These are phyloP conservation scores for Erythrobasidium hasegawianum DNA, from an alignment of 1,284 basidiomycete genomes.

Conservation along the genomic window DNA sequence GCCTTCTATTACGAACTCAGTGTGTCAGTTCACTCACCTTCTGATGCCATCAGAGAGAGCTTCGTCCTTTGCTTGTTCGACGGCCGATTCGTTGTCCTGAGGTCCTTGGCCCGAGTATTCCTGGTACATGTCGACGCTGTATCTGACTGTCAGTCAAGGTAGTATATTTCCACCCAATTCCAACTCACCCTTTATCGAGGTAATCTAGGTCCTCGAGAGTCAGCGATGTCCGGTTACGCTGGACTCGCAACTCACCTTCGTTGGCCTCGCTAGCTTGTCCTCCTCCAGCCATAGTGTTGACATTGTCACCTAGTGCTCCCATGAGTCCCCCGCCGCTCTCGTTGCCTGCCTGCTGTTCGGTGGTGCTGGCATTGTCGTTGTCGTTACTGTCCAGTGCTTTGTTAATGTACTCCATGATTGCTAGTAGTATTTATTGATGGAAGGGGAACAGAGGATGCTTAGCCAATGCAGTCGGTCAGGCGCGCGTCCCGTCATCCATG, in stretches of 20 bases:
- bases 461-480: too few species aligned
- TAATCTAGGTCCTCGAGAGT: neutral
- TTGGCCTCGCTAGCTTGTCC: conserved; percentile 38
- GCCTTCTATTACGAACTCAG: neutral
- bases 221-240: neutral
- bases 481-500: too few species aligned
- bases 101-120: conserved; percentile 33
- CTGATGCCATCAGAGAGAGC: conserved; percentile 39
- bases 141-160: neutral
- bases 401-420: conserved; percentile 17
- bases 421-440: too few species aligned
- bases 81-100: conserved; percentile 39
- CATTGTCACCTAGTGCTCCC: conserved; percentile 15
- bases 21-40: conserved; percentile 12
- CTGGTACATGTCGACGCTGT: conserved; percentile 36
- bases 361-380: neutral
- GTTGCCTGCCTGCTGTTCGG: neutral
- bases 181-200: conserved; percentile 32
- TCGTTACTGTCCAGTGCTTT: conserved; percentile 8
- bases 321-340: conserved; percentile 7
- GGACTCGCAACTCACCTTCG: conserved; percentile 34
- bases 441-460: too few species aligned
- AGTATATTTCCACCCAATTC: neutral
- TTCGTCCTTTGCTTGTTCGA: conserved; percentile 40
- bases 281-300: conserved; percentile 37